Percentiles rank a stretch among this genome's conserved stretches.
Conservation (phyloP, 768 basidiomycete genomes). For the Hericium alpestre region DNA sequence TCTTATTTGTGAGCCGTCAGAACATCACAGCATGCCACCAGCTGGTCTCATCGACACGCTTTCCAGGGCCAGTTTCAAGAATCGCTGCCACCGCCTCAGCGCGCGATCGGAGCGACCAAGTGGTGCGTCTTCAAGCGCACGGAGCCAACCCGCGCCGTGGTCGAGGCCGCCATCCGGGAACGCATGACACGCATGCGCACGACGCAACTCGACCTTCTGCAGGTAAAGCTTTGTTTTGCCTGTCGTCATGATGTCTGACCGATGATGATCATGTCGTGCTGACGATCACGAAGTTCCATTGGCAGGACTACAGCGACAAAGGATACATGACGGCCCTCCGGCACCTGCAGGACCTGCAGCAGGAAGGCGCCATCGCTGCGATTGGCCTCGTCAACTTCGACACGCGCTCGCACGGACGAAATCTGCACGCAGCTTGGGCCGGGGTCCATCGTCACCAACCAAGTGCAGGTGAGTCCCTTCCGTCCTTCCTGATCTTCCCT, state of each 20-base stretch:
- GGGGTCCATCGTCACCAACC: conserved; percentile 68
- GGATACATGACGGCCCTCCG: conserved; percentile 38
- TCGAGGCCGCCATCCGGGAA: conserved; percentile 56
- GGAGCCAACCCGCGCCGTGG: conserved; percentile 39
- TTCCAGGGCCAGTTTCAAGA: conserved; percentile 59
- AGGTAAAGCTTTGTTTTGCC: conserved; percentile 31
- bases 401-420: conserved; percentile 59
- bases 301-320: conserved; percentile 56
- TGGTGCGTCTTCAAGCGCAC: conserved; percentile 69
- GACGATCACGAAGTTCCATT: conserved; percentile 49
- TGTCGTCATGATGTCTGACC: conserved; percentile 1
- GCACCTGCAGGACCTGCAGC: conserved; percentile 48
- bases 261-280: not conserved
- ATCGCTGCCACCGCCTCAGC: conserved; percentile 33
- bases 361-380: conserved; percentile 47
- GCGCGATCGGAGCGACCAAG: conserved; percentile 61
- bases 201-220: conserved; percentile 54
- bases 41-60: not conserved
- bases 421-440: conserved; percentile 68
- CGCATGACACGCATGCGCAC: conserved; percentile 60
- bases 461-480: conserved; percentile 58
- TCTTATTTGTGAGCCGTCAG: conserved; percentile 49
- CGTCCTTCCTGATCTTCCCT: not conserved
- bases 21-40: not conserved
- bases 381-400: conserved; percentile 82